These are phyloP conservation scores for Wallacemonas sp. DNA, from an alignment of 208 protist genomes.

Conservation along the genomic window DNA sequence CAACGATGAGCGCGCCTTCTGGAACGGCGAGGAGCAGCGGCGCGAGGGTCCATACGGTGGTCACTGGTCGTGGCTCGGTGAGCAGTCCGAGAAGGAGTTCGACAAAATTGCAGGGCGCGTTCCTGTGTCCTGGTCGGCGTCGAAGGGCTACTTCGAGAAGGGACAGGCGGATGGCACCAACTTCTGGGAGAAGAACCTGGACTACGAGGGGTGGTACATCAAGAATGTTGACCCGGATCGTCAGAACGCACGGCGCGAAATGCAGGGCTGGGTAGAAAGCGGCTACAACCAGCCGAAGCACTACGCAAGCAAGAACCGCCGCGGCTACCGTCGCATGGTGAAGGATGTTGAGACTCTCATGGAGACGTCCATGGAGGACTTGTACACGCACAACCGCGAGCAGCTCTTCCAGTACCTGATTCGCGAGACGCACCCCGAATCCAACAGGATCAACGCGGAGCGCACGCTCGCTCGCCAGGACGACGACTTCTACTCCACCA, in stretches of 20 bases:
- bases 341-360: slow-evolving; percentile 90
- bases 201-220: slow-evolving; percentile 93
- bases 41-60: slow-evolving; percentile 85
- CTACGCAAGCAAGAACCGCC: slow-evolving; percentile 89
- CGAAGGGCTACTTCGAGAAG: slow-evolving; percentile 89
- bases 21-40: slow-evolving; percentile 87
- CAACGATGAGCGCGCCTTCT: slow-evolving; percentile 79
- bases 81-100: slow-evolving; percentile 83
- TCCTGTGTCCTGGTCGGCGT: slow-evolving; percentile 79
- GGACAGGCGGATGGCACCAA: slow-evolving; percentile 85
- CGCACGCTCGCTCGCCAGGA: slow-evolving; percentile 80
- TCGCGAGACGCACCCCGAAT: slow-evolving; percentile 82
- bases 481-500: slow-evolving; percentile 91
- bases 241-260: slow-evolving; percentile 73
- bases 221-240: slow-evolving; percentile 91
- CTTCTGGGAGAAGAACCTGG: slow-evolving; percentile 91
- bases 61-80: slow-evolving; percentile 87
- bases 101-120: slow-evolving; percentile 78
- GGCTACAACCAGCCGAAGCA: slow-evolving; percentile 91
- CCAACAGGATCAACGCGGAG: slow-evolving; percentile 89
- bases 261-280: slow-evolving; percentile 86
- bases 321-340: slow-evolving; percentile 88
- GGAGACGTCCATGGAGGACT: slow-evolving; percentile 89
- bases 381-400: slow-evolving; percentile 90
- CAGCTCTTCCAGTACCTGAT: slow-evolving; percentile 90